A percentile compares a stretch with the other conserved stretches of the same genome.
phyloP scores from a whole-genome alignment of 805 yeast genomes.

The Lachancea sp. region DNA sequence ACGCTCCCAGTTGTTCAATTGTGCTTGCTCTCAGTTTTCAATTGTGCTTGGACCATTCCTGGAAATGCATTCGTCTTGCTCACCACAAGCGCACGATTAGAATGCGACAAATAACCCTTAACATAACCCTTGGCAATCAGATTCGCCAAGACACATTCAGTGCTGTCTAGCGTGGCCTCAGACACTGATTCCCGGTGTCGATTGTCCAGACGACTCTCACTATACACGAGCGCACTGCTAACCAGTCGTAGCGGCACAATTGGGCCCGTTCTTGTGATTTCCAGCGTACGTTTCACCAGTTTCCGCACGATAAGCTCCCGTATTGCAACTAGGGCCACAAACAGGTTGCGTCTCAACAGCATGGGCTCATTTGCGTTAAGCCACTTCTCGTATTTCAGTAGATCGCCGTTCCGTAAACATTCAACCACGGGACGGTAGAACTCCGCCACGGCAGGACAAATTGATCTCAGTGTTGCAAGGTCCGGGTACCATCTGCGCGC shows the following conservation, averaged over 20 bases:
- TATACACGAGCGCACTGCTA: slow-evolving; percentile 5
- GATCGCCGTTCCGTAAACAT: slow-evolving; percentile 49
- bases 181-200: slow-evolving; percentile 4
- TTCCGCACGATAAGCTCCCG: slow-evolving; percentile 45
- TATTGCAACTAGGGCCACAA: slow-evolving; percentile 50
- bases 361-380: slow-evolving; percentile 41
- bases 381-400: slow-evolving; percentile 43
- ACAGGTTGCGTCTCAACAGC: slow-evolving; percentile 54
- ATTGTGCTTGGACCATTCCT: slow-evolving; percentile 13
- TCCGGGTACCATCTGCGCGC: slow-evolving; percentile 44
- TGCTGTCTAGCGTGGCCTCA: slow-evolving; percentile 39
- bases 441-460: slow-evolving; percentile 34
- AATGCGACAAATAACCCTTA: slow-evolving; percentile 79
- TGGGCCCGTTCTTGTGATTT: slow-evolving; percentile 14
- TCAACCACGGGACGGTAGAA: slow-evolving; percentile 44
- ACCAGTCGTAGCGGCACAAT: slow-evolving; percentile 15
- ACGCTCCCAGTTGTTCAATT: too few relatives aligned
- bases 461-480: slow-evolving; percentile 30
- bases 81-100: slow-evolving; percentile 64
- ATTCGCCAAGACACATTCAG: slow-evolving; percentile 65
- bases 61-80: slow-evolving; percentile 76
- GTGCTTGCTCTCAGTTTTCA: background rate
- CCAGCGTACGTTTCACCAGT: slow-evolving; percentile 38
- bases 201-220: slow-evolving; percentile 5
- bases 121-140: slow-evolving; percentile 53